Conservation (phyloP, 1,139 yeast genomes). For the Martiniozyma asiatica region DNA sequence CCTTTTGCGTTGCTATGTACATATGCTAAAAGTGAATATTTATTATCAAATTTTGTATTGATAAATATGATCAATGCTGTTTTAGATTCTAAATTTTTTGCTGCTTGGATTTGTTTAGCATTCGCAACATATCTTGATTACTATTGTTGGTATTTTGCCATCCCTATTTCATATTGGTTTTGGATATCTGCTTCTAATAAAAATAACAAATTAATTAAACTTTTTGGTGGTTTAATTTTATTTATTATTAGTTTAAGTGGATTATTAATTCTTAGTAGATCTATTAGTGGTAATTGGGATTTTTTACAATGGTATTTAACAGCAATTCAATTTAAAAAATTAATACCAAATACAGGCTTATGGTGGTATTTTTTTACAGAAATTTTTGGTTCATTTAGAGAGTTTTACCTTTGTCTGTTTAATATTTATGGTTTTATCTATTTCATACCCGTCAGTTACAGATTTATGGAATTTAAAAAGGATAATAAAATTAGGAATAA, state of each 20-base stretch:
- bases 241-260: slow-evolving; percentile 17
- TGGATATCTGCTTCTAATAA: too few species aligned
- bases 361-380: slow-evolving; percentile 99
- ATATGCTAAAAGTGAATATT: slow-evolving; percentile 55
- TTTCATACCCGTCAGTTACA: slow-evolving; percentile 59
- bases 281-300: slow-evolving; percentile 32
- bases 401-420: slow-evolving; percentile 76
- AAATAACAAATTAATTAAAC: slow-evolving; percentile 1
- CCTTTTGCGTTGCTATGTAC: slow-evolving; percentile 65
- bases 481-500: too few species aligned
- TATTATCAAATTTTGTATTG: slow-evolving; percentile 48
- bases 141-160: slow-evolving; percentile 44
- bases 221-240: slow-evolving; percentile 7
- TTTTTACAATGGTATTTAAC: slow-evolving; percentile 51
- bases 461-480: slow-evolving; percentile 33
- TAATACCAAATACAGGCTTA: slow-evolving; percentile 77
- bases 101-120: slow-evolving; percentile 45
- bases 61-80: slow-evolving; percentile 39
- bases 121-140: slow-evolving; percentile 54
- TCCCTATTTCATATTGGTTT: slow-evolving; percentile 39
- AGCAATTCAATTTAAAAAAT: slow-evolving; percentile 53
- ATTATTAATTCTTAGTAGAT: slow-evolving; percentile 30
- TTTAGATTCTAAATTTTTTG: slow-evolving; percentile 28
- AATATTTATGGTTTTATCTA: slow-evolving; percentile 63
- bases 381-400: slow-evolving; percentile 80